A percentile compares a stretch with the other conserved stretches of the same genome.
phyloP scores from a whole-genome alignment of 208 protist genomes.

The Strigomonas culicis region DNA sequence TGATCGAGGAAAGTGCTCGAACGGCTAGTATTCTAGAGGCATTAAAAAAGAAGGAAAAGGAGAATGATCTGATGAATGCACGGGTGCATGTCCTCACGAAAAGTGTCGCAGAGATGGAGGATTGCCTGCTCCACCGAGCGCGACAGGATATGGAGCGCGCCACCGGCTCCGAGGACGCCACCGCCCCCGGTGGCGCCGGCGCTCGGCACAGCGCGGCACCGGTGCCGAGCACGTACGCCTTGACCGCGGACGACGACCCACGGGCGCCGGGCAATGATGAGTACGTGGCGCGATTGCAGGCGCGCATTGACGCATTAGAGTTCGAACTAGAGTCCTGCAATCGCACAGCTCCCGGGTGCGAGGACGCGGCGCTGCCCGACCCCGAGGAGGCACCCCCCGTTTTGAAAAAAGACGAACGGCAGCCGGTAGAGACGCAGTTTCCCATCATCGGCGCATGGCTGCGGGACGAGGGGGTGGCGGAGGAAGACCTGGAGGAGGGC shows the following conservation, averaged over 20 bases:
- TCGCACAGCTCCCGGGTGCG: background rate
- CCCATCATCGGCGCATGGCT: constrained; percentile 69
- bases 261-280: background rate
- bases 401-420: background rate
- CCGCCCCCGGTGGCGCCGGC: background rate
- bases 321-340: constrained; percentile 12
- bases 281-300: constrained; percentile 29
- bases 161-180: too few species aligned
- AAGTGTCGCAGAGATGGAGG: constrained; percentile 59
- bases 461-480: constrained; percentile 49
- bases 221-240: background rate
- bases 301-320: constrained; percentile 30
- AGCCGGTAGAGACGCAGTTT: constrained; percentile 5
- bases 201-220: background rate
- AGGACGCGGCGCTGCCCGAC: background rate
- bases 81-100: constrained; percentile 63
- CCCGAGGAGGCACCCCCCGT: background rate
- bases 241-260: background rate
- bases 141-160: constrained; percentile 17
- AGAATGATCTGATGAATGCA: constrained; percentile 56
- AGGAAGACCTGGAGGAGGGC: constrained; percentile 49
- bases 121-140: constrained; percentile 32
- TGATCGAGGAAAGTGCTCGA: constrained; percentile 72
- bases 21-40: constrained; percentile 40
- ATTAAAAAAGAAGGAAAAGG: constrained; percentile 37